Evolutionary conservation across 2,329 filamentous ascomycete genomes (phyloP).

Genomic region (Akanthomyces lecanii): DNA sequence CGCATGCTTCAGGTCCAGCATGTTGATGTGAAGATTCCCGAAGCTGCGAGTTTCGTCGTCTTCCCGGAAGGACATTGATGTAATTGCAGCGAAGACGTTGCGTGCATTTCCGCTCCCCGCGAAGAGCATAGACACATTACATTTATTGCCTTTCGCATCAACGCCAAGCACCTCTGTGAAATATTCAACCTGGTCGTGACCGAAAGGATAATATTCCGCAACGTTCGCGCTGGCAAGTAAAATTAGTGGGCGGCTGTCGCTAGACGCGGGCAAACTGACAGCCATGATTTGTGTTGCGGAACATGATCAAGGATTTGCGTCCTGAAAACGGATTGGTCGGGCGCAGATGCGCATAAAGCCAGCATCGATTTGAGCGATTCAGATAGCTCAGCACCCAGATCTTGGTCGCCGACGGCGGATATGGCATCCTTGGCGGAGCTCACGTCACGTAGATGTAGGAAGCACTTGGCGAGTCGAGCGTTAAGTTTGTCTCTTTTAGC

Average conservation of each 20-base stretch:
- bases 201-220: neutral
- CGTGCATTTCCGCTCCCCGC: slow-evolving; percentile 25
- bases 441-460: slow-evolving; percentile 18
- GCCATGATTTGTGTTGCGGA: neutral
- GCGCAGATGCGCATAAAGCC: neutral
- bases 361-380: neutral
- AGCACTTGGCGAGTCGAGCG: slow-evolving; percentile 22
- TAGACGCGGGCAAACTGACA: neutral
- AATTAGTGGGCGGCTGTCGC: neutral
- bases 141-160: neutral
- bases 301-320: neutral
- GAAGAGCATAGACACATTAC: slow-evolving; percentile 22
- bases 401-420: slow-evolving; percentile 5
- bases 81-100: slow-evolving; percentile 22
- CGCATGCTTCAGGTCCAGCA: slow-evolving; percentile 24
- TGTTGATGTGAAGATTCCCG: slow-evolving; percentile 21
- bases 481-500: slow-evolving; percentile 17
- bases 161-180: neutral
- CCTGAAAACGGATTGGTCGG: neutral
- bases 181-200: neutral
- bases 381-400: neutral
- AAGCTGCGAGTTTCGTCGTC: neutral
- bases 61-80: neutral
- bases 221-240: neutral
- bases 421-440: slow-evolving; percentile 17